Evolutionary conservation across 2,329 filamentous ascomycete species (phyloP).

Genomic region (Coniella lustricola): DNA sequence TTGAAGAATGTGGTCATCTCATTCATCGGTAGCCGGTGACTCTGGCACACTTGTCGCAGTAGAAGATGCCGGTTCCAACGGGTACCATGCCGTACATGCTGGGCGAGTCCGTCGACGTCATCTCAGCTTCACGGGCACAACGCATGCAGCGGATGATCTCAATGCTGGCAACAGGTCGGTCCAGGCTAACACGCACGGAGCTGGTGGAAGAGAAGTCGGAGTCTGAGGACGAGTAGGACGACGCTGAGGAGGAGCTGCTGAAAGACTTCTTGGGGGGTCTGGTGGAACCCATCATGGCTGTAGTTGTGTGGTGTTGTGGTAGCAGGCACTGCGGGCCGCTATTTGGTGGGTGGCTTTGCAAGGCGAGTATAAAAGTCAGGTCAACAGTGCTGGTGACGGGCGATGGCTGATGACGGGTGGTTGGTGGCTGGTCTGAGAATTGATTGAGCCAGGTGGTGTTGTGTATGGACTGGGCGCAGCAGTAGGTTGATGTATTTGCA

Average conservation of each 20-base stretch:
- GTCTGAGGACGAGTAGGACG: slow-evolving; percentile 30
- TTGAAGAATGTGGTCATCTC: background rate
- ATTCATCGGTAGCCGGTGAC: slow-evolving; percentile 57
- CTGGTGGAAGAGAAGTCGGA: slow-evolving; percentile 36
- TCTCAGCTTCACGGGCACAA: slow-evolving; percentile 53
- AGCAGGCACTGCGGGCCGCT: background rate
- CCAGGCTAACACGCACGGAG: slow-evolving; percentile 40
- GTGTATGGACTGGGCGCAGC: background rate
- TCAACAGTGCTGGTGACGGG: no score
- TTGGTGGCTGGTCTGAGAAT: no score
- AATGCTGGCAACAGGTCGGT: slow-evolving; percentile 45
- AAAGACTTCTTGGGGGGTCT: slow-evolving; percentile 31
- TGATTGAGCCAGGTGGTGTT: background rate
- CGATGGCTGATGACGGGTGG: no score
- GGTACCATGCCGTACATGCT: slow-evolving; percentile 55
- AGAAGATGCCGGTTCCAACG: slow-evolving; percentile 59
- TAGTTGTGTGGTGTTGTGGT: background rate
- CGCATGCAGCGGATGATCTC: slow-evolving; percentile 57
- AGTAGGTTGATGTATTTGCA: background rate
- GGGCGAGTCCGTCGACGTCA: slow-evolving; percentile 53
- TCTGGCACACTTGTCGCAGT: slow-evolving; percentile 57
- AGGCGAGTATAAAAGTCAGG: no score
- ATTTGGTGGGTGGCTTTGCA: background rate
- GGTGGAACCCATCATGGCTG: slow-evolving; percentile 24
- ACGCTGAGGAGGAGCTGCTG: slow-evolving; percentile 32